These are phyloP conservation scores for Sporormia fimetaria DNA, from an alignment of 495 filamentous ascomycete genomes.

Conservation along the genomic window DNA sequence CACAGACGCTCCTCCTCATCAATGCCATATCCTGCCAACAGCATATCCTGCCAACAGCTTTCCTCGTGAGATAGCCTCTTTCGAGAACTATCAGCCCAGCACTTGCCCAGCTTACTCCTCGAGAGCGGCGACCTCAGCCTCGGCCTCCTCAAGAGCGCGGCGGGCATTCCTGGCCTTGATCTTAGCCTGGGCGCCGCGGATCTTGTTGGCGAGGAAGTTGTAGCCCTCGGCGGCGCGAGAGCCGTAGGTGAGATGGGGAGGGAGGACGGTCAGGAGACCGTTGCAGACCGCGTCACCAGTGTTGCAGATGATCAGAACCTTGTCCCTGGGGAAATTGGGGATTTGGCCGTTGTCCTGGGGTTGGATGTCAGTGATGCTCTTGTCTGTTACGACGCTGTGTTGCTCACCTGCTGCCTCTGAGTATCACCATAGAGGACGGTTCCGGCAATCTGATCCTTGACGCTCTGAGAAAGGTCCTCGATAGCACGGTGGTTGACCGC, in stretches of 20 bases:
- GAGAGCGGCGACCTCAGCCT: too few species aligned
- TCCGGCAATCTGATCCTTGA: conserved; percentile 41
- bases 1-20: too few species aligned
- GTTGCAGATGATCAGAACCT: conserved; percentile 43
- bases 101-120: too few species aligned
- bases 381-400: not conserved
- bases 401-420: conserved; percentile 37
- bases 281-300: conserved; percentile 43
- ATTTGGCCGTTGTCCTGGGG: conserved; percentile 35
- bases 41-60: too few species aligned
- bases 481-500: conserved; percentile 43
- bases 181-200: conserved; percentile 14
- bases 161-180: conserved; percentile 15
- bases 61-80: too few species aligned
- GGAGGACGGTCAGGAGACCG: conserved; percentile 39
- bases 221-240: conserved; percentile 10
- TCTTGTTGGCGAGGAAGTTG: conserved; percentile 13
- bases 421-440: conserved; percentile 49
- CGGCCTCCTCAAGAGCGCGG: too few species aligned
- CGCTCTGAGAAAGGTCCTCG: conserved; percentile 31
- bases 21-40: too few species aligned
- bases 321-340: conserved; percentile 36
- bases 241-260: conserved; percentile 41
- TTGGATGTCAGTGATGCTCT: not conserved
- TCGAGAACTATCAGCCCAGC: too few species aligned